phyloP scores from a whole-genome alignment of 2,329 filamentous ascomycete species.

The Paraphoma sp. region DNA sequence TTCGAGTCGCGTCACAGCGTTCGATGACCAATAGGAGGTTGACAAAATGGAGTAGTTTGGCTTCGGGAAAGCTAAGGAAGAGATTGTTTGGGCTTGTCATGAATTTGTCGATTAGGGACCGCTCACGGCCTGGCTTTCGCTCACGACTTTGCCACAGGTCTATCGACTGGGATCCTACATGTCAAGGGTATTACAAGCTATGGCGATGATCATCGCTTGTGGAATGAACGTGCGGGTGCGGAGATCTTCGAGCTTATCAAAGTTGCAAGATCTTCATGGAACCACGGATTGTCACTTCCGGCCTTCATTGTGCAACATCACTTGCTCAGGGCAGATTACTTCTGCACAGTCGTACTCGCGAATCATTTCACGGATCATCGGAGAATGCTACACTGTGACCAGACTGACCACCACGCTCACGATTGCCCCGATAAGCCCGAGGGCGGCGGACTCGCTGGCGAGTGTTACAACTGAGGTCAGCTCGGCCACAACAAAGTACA shows the following conservation, averaged over 20 bases:
- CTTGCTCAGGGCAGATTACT: not conserved
- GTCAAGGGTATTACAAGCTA: not conserved
- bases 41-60: constrained; percentile 40
- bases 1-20: constrained; percentile 33
- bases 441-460: constrained; percentile 48
- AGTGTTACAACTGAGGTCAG: constrained; percentile 68
- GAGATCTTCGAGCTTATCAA: not conserved
- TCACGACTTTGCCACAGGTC: not conserved
- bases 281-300: not conserved
- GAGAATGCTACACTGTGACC: constrained; percentile 62
- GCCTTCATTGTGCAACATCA: not conserved
- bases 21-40: constrained; percentile 37
- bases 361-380: constrained; percentile 24
- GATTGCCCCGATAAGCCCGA: constrained; percentile 56
- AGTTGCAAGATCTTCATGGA: not conserved
- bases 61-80: constrained; percentile 39
- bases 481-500: constrained; percentile 67
- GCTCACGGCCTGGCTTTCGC: not conserved
- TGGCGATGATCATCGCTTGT: not conserved
- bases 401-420: constrained; percentile 55
- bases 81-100: constrained; percentile 44
- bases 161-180: not conserved
- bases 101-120: constrained; percentile 25
- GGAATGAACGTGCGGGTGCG: not conserved
- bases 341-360: not conserved